A percentile compares a stretch with the other conserved stretches of the same genome.
phyloP scores from a whole-genome alignment of 225 moss, liverwort and hornwort species.

The Pseudoscleropodium purum region DNA sequence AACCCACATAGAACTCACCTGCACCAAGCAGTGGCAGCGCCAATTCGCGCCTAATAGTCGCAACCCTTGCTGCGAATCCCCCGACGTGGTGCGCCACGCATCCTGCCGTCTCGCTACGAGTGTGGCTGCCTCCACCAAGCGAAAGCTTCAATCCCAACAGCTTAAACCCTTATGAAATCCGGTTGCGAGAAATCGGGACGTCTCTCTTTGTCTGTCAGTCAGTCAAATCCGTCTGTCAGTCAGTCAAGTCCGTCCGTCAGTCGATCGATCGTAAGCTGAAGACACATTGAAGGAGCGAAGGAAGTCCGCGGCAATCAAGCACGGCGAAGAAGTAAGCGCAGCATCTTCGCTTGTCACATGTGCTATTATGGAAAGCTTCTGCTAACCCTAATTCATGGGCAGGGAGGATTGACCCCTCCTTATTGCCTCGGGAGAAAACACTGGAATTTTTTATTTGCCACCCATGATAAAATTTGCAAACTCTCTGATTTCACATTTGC shows the following conservation, averaged over 20 bases:
- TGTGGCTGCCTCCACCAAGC: background rate
- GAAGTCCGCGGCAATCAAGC: background rate
- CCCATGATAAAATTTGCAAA: no score
- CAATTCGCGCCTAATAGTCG: background rate
- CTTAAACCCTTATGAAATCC: background rate
- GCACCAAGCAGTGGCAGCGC: background rate
- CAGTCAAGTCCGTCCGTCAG: background rate
- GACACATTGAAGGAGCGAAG: background rate
- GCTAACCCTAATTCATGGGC: background rate
- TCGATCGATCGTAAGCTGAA: background rate
- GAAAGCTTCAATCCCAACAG: background rate
- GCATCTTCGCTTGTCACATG: background rate
- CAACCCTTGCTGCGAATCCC: background rate
- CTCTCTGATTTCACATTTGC: no score
- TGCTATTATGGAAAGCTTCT: background rate
- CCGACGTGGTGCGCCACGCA: background rate
- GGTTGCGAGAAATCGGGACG: background rate
- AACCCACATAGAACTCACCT: background rate
- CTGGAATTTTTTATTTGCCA: no score
- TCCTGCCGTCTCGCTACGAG: background rate
- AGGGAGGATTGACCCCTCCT: no score
- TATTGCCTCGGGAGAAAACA: no score
- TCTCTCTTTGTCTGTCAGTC: background rate
- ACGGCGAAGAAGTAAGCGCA: background rate
- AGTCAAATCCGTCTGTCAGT: background rate